Conservation (phyloP, 345 rosid genomes). For the Hibiscus trionum region DNA sequence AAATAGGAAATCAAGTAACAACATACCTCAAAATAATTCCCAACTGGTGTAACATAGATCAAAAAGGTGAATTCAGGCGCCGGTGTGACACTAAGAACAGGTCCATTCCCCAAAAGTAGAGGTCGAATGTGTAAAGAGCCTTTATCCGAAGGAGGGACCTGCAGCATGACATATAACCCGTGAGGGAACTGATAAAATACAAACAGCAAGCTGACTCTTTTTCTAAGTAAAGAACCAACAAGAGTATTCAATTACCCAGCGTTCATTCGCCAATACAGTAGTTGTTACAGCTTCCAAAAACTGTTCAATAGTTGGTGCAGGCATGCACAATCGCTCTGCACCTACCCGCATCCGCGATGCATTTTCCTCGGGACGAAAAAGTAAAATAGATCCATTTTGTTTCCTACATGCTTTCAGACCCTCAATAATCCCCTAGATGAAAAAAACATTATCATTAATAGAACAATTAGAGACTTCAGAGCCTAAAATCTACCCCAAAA, state of each 20-base stretch:
- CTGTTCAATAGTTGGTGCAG: conserved; percentile 24
- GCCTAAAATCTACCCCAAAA: too few species aligned
- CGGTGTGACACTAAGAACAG: conserved; percentile 21
- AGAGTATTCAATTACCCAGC: conserved; percentile 21
- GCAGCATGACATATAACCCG: conserved; percentile 1
- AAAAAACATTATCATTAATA: neutral
- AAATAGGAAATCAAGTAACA: conserved; percentile 6
- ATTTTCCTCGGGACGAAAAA: conserved; percentile 27
- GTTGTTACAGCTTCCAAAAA: conserved; percentile 30
- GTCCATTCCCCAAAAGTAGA: conserved; percentile 24
- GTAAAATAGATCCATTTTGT: conserved; percentile 20
- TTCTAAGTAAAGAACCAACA: neutral
- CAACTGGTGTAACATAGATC: conserved; percentile 22
- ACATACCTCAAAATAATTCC: conserved; percentile 22
- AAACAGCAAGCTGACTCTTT: conserved; percentile 6
- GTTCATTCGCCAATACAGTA: conserved; percentile 21
- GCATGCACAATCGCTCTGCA: conserved; percentile 30
- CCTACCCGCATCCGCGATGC: conserved; percentile 22
- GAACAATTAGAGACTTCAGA: neutral
- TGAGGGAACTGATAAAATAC: neutral
- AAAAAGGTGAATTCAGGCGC: conserved; percentile 25
- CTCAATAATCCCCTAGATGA: conserved; percentile 26
- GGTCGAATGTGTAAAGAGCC: conserved; percentile 25
- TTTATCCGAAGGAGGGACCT: conserved; percentile 28
- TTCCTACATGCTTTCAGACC: conserved; percentile 26